Evolutionary conservation across 352 stramenopile genomes (phyloP).

Genomic region (Phytophthora pseudosyringae): DNA sequence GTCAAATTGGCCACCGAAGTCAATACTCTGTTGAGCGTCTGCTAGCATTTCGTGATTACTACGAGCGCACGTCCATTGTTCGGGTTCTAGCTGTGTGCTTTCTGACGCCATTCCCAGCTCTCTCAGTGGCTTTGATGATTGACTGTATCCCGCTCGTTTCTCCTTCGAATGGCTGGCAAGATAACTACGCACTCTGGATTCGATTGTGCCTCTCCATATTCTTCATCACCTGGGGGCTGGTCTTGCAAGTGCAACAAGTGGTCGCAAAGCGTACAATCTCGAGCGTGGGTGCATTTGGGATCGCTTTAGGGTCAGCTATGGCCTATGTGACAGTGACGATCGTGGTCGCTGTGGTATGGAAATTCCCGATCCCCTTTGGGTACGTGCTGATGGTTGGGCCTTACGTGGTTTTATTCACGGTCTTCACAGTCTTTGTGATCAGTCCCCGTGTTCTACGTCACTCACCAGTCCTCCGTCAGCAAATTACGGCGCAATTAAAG

Average conservation of each 20-base stretch:
- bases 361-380: conserved; percentile 29
- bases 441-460: neutral
- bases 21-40: conserved; percentile 8
- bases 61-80: neutral
- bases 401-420: conserved; percentile 12
- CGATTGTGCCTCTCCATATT: conserved; percentile 4
- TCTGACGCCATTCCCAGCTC: conserved; percentile 15
- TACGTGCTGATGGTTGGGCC: conserved; percentile 1
- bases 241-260: neutral
- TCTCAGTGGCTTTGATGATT: conserved; percentile 6
- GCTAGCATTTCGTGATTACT: conserved; percentile 6
- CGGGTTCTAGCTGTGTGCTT: conserved; percentile 4
- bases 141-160: conserved; percentile 30
- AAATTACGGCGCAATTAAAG: conserved; percentile 4
- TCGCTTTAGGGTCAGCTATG: neutral
- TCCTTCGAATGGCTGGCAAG: conserved; percentile 11
- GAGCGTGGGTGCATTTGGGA: neutral
- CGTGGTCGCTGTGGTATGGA: neutral
- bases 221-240: neutral
- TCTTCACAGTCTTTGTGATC: conserved; percentile 2
- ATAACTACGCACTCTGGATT: conserved; percentile 26
- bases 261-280: neutral
- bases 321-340: conserved; percentile 8
- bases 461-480: conserved; percentile 4
- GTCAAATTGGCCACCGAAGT: conserved; percentile 6